Evolutionary conservation across 202 grass and related monocot species (phyloP).

Genomic region (Setaria viridis): DNA sequence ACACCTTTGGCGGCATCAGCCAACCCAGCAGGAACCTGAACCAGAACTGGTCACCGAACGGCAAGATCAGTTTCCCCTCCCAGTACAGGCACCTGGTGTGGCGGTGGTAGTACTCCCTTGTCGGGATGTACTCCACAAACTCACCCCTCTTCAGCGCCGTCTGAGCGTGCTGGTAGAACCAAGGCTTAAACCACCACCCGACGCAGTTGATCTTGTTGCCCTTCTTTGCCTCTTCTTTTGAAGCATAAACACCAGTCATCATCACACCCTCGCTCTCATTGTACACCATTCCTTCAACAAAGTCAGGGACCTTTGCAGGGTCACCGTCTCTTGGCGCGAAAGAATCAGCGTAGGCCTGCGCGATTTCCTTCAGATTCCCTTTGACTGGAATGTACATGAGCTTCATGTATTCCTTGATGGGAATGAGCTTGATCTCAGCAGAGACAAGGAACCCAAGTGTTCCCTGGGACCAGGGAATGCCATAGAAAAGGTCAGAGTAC

Average conservation of each 20-base stretch:
- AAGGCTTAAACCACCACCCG: constrained; percentile 96
- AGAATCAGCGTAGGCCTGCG: constrained; percentile 75
- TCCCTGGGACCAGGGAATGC: constrained; percentile 94
- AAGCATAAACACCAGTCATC: constrained; percentile 91
- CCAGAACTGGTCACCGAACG: constrained; percentile 93
- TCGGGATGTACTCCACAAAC: constrained; percentile 97
- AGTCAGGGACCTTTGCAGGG: constrained; percentile 79
- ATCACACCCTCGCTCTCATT: constrained; percentile 66
- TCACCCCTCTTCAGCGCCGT: constrained; percentile 74
- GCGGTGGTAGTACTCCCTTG: constrained; percentile 92
- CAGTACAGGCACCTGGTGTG: constrained; percentile 93
- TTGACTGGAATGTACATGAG: constrained; percentile 71
- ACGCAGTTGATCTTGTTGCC: constrained; percentile 87
- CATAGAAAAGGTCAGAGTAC: constrained; percentile 91
- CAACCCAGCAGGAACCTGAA: constrained; percentile 87
- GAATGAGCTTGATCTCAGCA: constrained; percentile 95
- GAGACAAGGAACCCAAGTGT: constrained; percentile 91
- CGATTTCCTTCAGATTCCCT: constrained; percentile 66
- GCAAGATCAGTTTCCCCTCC: constrained; percentile 96
- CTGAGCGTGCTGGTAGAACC: constrained; percentile 98
- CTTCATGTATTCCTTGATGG: constrained; percentile 96
- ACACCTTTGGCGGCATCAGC: constrained; percentile 98
- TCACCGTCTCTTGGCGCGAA: constrained; percentile 83
- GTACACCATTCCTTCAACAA: constrained; percentile 93
- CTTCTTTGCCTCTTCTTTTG: constrained; percentile 94